Evolutionary conservation across 2,329 filamentous ascomycete species (phyloP).

Genomic region (Leptodontidium sp.): DNA sequence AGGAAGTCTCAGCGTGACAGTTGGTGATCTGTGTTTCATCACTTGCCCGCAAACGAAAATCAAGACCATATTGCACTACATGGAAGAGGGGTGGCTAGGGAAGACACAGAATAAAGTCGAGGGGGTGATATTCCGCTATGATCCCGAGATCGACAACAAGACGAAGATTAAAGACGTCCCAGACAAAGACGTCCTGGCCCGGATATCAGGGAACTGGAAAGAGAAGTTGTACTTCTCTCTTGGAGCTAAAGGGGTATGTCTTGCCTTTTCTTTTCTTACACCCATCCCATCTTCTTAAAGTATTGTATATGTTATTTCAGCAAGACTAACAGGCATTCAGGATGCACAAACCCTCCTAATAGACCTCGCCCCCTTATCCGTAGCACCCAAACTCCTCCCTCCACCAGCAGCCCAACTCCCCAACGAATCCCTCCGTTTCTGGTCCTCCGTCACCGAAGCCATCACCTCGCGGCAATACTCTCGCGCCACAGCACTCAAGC

Average conservation of each 20-base stretch:
- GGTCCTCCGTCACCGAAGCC: conserved; percentile 86
- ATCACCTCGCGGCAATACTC: conserved; percentile 85
- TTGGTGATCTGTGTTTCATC: conserved; percentile 88
- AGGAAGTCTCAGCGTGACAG: conserved; percentile 87
- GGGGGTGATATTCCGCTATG: conserved; percentile 89
- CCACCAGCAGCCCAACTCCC: conserved; percentile 80
- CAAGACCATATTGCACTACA: conserved; percentile 91
- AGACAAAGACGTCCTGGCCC: conserved; percentile 81
- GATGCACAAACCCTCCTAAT: conserved; percentile 76
- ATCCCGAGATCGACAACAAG: conserved; percentile 84
- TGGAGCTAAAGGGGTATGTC: conserved; percentile 69
- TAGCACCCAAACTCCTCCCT: conserved; percentile 81
- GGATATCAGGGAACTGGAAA: conserved; percentile 88
- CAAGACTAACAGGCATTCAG: conserved; percentile 52
- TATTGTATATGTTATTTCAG: conserved; percentile 47
- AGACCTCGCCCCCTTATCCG: conserved; percentile 84
- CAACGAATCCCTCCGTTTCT: conserved; percentile 90
- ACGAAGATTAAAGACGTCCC: conserved; percentile 84
- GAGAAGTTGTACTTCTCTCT: conserved; percentile 70
- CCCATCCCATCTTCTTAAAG: not conserved
- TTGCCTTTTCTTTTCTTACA: not conserved
- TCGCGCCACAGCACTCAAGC: conserved; percentile 85
- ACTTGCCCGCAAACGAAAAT: conserved; percentile 89
- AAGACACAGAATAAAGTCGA: conserved; percentile 91
- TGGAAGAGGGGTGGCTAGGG: conserved; percentile 94